A percentile compares a stretch with the other conserved stretches of the same genome.
These are phyloP conservation scores for Elaeis guineensis DNA, from an alignment of 176 grass and related monocot species.

Conservation along the genomic window DNA sequence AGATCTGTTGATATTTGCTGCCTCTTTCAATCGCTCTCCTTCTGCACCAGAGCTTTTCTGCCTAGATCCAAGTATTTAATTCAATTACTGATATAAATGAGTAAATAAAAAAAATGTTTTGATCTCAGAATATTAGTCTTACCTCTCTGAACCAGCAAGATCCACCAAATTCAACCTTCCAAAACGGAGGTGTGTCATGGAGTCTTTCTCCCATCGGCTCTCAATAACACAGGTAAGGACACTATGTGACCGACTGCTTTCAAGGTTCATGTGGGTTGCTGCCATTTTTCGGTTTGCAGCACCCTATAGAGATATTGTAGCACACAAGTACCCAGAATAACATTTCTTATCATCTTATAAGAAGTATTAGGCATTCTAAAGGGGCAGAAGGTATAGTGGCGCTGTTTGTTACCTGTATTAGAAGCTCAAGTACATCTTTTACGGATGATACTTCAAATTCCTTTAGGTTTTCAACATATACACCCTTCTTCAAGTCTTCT, in stretches of 20 bases:
- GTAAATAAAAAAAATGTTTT: no score
- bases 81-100: not conserved
- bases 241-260: conserved; percentile 91
- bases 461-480: conserved; percentile 83
- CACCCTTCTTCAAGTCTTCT: conserved; percentile 90
- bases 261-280: conserved; percentile 90
- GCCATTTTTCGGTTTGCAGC: conserved; percentile 83
- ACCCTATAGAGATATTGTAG: conserved; percentile 37
- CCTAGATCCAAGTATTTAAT: conserved; percentile 34
- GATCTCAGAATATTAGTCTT: conserved; percentile 14
- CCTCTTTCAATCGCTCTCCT: conserved; percentile 96
- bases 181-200: conserved; percentile 68
- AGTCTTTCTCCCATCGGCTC: conserved; percentile 81
- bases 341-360: no score
- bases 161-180: conserved; percentile 90
- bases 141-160: conserved; percentile 96
- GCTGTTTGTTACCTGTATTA: conserved; percentile 50
- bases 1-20: conserved; percentile 92
- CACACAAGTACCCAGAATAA: not conserved
- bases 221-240: conserved; percentile 91
- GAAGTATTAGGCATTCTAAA: no score
- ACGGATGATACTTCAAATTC: conserved; percentile 70
- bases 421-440: conserved; percentile 58
- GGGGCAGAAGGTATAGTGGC: no score
- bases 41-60: conserved; percentile 94